phyloP scores from a whole-genome alignment of 306 rosid genomes.

The Casuarina equisetifolia region DNA sequence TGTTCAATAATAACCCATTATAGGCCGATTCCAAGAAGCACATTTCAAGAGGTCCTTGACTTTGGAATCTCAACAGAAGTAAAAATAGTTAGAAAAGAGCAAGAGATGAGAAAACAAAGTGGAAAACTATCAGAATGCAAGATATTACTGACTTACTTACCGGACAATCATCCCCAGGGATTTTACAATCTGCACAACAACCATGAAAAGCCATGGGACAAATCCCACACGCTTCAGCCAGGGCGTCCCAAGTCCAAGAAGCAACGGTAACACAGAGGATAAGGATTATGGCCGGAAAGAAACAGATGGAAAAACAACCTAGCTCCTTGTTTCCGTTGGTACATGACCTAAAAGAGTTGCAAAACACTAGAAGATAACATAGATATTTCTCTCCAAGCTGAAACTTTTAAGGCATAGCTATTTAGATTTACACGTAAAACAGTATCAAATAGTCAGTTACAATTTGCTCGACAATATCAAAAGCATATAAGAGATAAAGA shows the following conservation, averaged over 20 bases:
- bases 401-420: neutral
- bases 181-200: slow-evolving; percentile 88
- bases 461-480: slow-evolving; percentile 6
- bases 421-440: neutral
- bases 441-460: neutral
- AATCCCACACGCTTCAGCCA: slow-evolving; percentile 88
- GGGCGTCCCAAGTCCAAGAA: slow-evolving; percentile 97
- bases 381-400: neutral
- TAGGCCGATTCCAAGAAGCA: neutral
- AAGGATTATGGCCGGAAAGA: neutral
- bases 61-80: slow-evolving; percentile 9
- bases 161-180: slow-evolving; percentile 93
- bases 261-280: slow-evolving; percentile 47
- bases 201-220: slow-evolving; percentile 98
- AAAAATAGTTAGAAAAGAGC: neutral
- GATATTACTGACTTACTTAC: slow-evolving; percentile 53
- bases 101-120: neutral
- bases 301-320: neutral
- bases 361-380: neutral
- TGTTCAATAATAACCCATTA: too few relatives aligned
- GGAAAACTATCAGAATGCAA: neutral
- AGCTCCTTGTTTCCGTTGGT: neutral
- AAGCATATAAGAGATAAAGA: slow-evolving; percentile 19
- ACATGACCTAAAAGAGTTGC: neutral
- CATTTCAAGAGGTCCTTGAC: neutral